Percentiles rank a stretch among this genome's conserved stretches.
Conservation (phyloP, 2,329 filamentous ascomycete species). For the Alternaria brassicae region DNA sequence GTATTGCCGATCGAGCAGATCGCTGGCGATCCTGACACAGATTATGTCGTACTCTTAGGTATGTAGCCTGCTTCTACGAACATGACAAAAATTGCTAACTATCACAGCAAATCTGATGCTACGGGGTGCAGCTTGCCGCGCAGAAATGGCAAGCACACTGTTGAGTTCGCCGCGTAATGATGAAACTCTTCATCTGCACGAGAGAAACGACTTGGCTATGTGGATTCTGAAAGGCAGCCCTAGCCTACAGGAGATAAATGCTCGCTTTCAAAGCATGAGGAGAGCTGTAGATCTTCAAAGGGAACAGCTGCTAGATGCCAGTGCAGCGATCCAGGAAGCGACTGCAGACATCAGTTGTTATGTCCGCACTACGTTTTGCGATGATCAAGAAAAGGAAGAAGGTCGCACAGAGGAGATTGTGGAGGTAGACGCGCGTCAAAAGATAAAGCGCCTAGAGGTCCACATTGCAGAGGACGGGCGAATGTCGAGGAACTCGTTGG, state of each 20-base stretch:
- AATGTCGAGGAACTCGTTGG: background rate
- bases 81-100: background rate
- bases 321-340: conserved; percentile 6
- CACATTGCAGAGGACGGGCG: background rate
- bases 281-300: conserved; percentile 2
- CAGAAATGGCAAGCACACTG: conserved; percentile 8
- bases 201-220: conserved; percentile 5
- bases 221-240: conserved; percentile 5
- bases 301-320: conserved; percentile 7
- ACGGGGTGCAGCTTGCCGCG: background rate
- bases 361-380: background rate
- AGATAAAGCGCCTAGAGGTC: conserved; percentile 5
- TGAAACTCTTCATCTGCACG: background rate
- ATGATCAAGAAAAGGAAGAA: background rate
- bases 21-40: background rate
- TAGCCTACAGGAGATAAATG: conserved; percentile 16
- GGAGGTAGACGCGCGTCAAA: conserved; percentile 1
- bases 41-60: conserved; percentile 14
- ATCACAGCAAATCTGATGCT: conserved; percentile 13
- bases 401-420: background rate
- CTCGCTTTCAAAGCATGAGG: conserved; percentile 3
- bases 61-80: background rate
- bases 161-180: background rate
- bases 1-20: background rate
- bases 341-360: conserved; percentile 6